Base-by-base conservation (phyloP, 176 grass and related monocot genomes). In the Raddia guianensis region DNA sequence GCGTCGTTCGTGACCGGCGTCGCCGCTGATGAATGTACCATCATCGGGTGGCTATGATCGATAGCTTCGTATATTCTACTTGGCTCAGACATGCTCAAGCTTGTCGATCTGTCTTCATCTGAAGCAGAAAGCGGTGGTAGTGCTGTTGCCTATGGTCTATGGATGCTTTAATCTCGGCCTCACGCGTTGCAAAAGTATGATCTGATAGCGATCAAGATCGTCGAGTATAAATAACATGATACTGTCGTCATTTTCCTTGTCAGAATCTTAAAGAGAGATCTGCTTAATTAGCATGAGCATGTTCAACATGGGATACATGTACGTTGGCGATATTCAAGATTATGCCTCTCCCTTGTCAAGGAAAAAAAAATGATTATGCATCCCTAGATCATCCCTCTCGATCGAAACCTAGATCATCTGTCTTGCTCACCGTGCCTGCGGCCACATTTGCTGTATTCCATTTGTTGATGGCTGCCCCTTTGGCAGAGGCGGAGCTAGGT, bases 21-120 rank as follows among this genome's bases (percentile, higher is more conserved):
- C 37, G 50, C 44, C 80, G 49, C 56, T 53, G 33, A 82, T 77
- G 73, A 73, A 82, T 72, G 78, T 2, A 12, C 1, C 66, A 77
- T 81, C 80, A 84, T 51, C 68, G 51, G 32, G 58, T 73, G 54
- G 43, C 86, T 80, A 80, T n/a, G 56, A 13, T 63, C 20, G 42
- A 63, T 53, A 83, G 68, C 33, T 58, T 83, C 16, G 10, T 49
- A 33, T 56, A 62, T 54, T 81, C 18, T 63, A 21, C 27, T 35
- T 76, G 12, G 18, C 12, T 66, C 18, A 65, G 49, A 64, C 47
- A 46, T 80, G 35, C 65, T 77, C 62, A 44, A 49, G 2, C 37
- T 40, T 40, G 37, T 40, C 27, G 27, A 27, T 27, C 20, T 82
- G 1, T 59, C 66, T 78, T 66, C 51, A 54, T 78, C 58, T 56